Evolutionary conservation across 2,329 filamentous ascomycete genomes (phyloP), one percentile per base, ranked within the genome.

Genomic region (Triangularia setosa): DNA sequence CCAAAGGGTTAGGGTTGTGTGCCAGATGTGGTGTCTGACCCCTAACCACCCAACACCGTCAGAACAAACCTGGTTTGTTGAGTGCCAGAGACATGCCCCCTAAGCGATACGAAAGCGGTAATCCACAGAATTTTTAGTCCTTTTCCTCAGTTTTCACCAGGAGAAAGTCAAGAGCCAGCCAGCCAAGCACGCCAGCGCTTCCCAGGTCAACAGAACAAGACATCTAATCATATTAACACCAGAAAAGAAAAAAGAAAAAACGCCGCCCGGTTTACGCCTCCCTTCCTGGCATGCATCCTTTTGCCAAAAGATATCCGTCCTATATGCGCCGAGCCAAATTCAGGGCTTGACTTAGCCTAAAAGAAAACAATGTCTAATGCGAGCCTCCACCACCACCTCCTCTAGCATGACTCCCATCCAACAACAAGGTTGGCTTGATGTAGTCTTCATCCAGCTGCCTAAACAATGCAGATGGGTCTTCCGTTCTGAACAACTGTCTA

Each of bases 361-460:
- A 28, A 18, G 23, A 30, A 44, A 40, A 53, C 25, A 44, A 60
- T 4, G 27, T 60, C 63, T 61, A 69, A 64, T 68, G 68, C n/a
- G 62, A 52, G 18, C 63, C 67, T 8, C 52, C 52, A 55, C 52
- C 25, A 28, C 23, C 23, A 11, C 57, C 64, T 2, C 68, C 64
- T 24, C 64, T 44, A 5, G 60, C 64, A 21, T 35, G 64, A 11
- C 82, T 82, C 55, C 89, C 90, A 77, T 97, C 93, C 21, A 98
- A 83, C 69, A 98, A 77, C 62, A 98, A 79, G 74, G 89, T 91
- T 18, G 94, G 94, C 81, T 98, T 98, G 77, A 98, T 93, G 75
- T 93, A 97, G 66, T 93, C 92, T 77, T 99, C 95, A 75, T 99
- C 95, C 65, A 99, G 80, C 78, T 97, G 93, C 70, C 88, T 89